Percentiles rank a stretch among this genome's conserved stretches.
Conservation (phyloP, 768 basidiomycete species). For the Pholiota microspora region DNA sequence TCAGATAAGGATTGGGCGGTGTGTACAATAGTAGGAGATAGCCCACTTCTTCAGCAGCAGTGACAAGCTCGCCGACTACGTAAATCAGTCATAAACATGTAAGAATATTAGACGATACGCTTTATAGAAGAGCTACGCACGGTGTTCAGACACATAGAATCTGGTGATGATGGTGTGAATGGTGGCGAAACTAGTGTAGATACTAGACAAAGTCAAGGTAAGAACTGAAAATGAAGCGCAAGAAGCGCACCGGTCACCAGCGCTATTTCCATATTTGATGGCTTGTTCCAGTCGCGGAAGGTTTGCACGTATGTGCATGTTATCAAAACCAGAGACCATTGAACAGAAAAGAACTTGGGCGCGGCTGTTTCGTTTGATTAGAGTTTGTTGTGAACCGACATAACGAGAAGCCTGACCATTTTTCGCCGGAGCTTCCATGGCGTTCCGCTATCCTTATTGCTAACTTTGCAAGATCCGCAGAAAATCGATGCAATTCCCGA, state of each 20-base stretch:
- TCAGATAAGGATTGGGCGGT: neutral
- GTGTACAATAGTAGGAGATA: neutral
- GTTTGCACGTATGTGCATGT: conserved; percentile 61
- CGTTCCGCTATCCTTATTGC: conserved; percentile 66
- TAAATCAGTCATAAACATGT: conserved; percentile 8
- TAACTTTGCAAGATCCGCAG: conserved; percentile 63
- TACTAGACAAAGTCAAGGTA: conserved; percentile 30
- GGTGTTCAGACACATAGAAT: conserved; percentile 59
- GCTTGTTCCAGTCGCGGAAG: conserved; percentile 60
- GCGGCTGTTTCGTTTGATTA: conserved; percentile 36
- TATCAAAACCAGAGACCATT: conserved; percentile 68
- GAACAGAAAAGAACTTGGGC: conserved; percentile 59
- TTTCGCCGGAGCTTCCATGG: conserved; percentile 61
- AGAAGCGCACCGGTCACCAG: conserved; percentile 57
- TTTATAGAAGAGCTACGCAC: conserved; percentile 33
- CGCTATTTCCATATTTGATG: conserved; percentile 61
- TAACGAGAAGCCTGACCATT: conserved; percentile 45
- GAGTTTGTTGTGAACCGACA: neutral
- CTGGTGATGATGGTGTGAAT: conserved; percentile 53
- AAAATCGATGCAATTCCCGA: conserved; percentile 64
- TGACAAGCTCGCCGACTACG: conserved; percentile 56
- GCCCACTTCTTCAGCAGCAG: conserved; percentile 61
- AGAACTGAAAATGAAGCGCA: neutral
- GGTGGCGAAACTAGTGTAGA: conserved; percentile 60
- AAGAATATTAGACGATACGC: neutral